phyloP scores from a whole-genome alignment of 306 rosid genomes.

The Cucumis hystrix region DNA sequence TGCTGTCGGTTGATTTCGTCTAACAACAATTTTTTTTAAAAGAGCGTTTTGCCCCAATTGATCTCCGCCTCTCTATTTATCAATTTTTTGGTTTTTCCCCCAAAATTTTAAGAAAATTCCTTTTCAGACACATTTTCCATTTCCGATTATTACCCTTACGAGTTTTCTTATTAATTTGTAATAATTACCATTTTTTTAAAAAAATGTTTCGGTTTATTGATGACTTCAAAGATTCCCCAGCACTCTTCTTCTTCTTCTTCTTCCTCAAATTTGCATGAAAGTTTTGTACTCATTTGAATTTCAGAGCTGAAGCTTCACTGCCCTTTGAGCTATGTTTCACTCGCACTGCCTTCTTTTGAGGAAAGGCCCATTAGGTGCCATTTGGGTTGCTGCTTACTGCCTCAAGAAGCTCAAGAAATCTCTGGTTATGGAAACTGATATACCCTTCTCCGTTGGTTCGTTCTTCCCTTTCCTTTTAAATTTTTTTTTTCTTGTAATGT shows the following conservation, averaged over 20 bases:
- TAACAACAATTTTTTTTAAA: background rate
- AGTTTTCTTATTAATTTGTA: background rate
- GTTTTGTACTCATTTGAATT: background rate
- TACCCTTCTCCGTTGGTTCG: slow-evolving; percentile 56
- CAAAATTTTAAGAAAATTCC: background rate
- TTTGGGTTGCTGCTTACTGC: slow-evolving; percentile 67
- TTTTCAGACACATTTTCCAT: background rate
- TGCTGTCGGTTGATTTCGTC: background rate
- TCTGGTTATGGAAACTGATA: slow-evolving; percentile 43
- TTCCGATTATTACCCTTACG: background rate
- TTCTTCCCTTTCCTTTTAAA: slow-evolving; percentile 1
- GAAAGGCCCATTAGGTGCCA: slow-evolving; percentile 30
- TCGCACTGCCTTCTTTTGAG: slow-evolving; percentile 28
- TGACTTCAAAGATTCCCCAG: background rate
- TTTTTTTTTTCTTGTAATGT: background rate
- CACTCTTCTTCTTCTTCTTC: background rate
- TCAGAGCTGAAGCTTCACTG: background rate
- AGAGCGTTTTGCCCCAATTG: background rate
- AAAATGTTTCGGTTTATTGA: background rate
- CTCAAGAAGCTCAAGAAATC: slow-evolving; percentile 61
- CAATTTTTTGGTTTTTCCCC: background rate
- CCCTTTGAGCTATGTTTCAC: slow-evolving; percentile 20
- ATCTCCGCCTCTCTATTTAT: background rate
- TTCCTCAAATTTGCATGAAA: background rate
- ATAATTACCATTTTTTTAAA: background rate